A percentile compares a stretch with the other conserved stretches of the same genome.
These are phyloP conservation scores for Magnaporthiopsis incrustans DNA, from an alignment of 2,329 filamentous ascomycete genomes.

Conservation along the genomic window DNA sequence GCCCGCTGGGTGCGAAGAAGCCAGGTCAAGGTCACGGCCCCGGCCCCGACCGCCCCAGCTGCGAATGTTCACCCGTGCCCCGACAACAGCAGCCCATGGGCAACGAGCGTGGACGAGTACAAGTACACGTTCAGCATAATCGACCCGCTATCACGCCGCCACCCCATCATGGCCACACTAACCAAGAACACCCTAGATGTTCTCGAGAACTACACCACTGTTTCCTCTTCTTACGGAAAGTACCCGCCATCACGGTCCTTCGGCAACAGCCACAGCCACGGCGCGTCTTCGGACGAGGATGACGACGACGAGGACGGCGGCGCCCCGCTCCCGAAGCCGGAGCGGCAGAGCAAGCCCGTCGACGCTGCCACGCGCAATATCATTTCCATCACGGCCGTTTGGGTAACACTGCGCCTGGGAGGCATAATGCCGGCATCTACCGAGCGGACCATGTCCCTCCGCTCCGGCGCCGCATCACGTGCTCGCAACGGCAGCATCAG, in stretches of 20 bases:
- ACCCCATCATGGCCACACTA: conserved; percentile 67
- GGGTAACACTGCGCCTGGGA: conserved; percentile 40
- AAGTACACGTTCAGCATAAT: conserved; percentile 74
- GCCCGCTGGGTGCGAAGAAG: conserved; percentile 60
- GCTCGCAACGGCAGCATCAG: conserved; percentile 2
- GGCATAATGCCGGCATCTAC: conserved; percentile 18
- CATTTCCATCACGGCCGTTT: conserved; percentile 44
- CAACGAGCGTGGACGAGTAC: conserved; percentile 26
- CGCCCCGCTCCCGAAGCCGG: conserved; percentile 4
- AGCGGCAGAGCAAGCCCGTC: conserved; percentile 28
- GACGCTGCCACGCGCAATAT: conserved; percentile 37
- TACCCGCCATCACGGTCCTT: conserved; percentile 36
- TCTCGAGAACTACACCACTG: conserved; percentile 56
- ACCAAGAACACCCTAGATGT: conserved; percentile 58
- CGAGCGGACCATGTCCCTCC: conserved; percentile 9
- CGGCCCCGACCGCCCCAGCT: neutral
- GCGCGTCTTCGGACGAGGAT: conserved; percentile 10
- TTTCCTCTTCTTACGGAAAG: conserved; percentile 40
- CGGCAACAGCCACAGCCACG: conserved; percentile 11
- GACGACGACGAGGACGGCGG: conserved; percentile 9
- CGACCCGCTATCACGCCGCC: conserved; percentile 57
- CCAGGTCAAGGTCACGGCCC: conserved; percentile 20
- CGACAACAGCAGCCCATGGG: conserved; percentile 20
- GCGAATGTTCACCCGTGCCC: neutral
- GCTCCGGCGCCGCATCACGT: neutral